Percentiles rank a stretch among this genome's conserved stretches.
Conservation (phyloP, 176 grass and related monocot genomes). For the Phragmites australis region DNA sequence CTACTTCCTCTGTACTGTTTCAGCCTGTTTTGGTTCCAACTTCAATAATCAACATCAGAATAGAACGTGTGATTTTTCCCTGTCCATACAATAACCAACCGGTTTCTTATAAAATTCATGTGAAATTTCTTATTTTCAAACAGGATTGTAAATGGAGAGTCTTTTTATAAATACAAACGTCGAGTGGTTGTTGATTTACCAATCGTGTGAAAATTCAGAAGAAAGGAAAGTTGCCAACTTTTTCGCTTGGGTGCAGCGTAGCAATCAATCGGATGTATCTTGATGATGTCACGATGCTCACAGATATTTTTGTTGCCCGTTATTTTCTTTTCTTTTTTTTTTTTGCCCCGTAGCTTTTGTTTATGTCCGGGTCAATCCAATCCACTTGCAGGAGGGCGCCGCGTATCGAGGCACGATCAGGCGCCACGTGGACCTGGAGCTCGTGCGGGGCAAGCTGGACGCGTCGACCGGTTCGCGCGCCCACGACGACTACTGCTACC, state of each 20-base stretch:
- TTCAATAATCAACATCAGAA: no score
- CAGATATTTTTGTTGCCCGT: neutral
- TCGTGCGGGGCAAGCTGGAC: slow-evolving; percentile 56
- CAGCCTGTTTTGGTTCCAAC: no score
- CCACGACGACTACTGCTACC: slow-evolving; percentile 1
- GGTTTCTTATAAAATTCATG: neutral
- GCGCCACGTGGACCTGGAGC: slow-evolving; percentile 78
- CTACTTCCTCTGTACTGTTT: neutral
- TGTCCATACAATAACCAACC: neutral
- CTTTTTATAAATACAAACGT: no score
- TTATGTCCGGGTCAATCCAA: neutral
- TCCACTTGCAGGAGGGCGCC: slow-evolving; percentile 53
- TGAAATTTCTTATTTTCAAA: neutral
- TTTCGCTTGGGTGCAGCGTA: slow-evolving; percentile 33
- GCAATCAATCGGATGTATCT: slow-evolving; percentile 17
- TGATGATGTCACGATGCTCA: neutral
- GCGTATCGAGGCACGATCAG: slow-evolving; percentile 60
- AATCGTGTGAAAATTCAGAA: neutral
- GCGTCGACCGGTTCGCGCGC: neutral
- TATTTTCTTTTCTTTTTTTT: neutral
- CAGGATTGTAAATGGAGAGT: neutral
- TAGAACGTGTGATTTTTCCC: neutral
- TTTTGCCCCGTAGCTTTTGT: neutral
- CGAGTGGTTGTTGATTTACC: neutral
- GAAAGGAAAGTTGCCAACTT: neutral